Percentiles rank a stretch among this genome's conserved stretches.
phyloP scores from a whole-genome alignment of 805 yeast genomes.

The Gaillardinia entomophila region DNA sequence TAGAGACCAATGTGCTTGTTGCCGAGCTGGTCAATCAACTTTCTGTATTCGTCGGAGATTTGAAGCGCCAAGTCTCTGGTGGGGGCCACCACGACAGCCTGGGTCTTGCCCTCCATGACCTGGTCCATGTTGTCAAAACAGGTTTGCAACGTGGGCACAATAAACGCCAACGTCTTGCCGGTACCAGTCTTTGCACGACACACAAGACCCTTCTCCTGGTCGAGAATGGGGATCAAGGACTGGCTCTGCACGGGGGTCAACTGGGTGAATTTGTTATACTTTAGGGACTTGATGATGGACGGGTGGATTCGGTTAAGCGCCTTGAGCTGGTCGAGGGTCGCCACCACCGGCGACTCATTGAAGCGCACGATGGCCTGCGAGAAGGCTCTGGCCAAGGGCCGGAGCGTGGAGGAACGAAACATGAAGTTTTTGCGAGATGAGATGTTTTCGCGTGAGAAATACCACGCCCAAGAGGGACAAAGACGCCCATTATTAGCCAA shows the following conservation, averaged over 20 bases:
- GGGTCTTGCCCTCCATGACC: slow-evolving; percentile 24
- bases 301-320: slow-evolving; percentile 1
- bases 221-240: slow-evolving; percentile 53
- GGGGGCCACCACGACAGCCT: slow-evolving; percentile 71
- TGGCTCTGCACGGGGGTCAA: slow-evolving; percentile 68
- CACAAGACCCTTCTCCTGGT: slow-evolving; percentile 57
- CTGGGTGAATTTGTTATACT: slow-evolving; percentile 39
- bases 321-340: background rate
- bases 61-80: slow-evolving; percentile 90
- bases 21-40: slow-evolving; percentile 27
- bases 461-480: too few relatives aligned
- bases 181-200: slow-evolving; percentile 95
- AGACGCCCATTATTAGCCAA: too few relatives aligned
- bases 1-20: slow-evolving; percentile 10
- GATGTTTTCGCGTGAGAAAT: too few relatives aligned
- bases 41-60: slow-evolving; percentile 58
- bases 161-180: slow-evolving; percentile 88
- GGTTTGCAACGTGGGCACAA: slow-evolving; percentile 70
- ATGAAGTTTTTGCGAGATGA: too few relatives aligned
- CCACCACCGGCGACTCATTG: too few relatives aligned
- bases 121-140: slow-evolving; percentile 26
- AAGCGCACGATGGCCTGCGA: too few relatives aligned
- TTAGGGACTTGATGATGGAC: slow-evolving; percentile 24
- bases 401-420: too few relatives aligned
- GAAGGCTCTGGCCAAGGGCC: background rate